Evolutionary conservation across 1,139 yeast genomes (phyloP).

Genomic region (Saccharomyces hybrid): DNA sequence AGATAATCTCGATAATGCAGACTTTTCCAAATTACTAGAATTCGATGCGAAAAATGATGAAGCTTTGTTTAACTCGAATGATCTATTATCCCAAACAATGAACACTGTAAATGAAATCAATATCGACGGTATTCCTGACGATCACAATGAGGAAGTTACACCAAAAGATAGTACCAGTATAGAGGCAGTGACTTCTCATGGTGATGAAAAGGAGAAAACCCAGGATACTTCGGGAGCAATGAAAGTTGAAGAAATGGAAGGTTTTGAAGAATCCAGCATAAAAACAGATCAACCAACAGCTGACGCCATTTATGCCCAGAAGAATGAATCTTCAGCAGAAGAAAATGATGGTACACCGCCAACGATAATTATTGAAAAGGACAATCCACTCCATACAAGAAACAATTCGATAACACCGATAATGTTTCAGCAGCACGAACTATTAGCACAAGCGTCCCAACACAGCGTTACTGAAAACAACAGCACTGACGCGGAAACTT

Average conservation of each 20-base stretch:
- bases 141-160: neutral
- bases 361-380: slow-evolving; percentile 22
- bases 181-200: neutral
- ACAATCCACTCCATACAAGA: slow-evolving; percentile 13
- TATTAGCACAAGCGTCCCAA: slow-evolving; percentile 5
- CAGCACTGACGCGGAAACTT: slow-evolving; percentile 1
- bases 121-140: slow-evolving; percentile 1
- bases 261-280: neutral
- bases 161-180: slow-evolving; percentile 7
- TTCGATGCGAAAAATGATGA: slow-evolving; percentile 23
- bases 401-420: slow-evolving; percentile 28
- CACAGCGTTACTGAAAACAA: neutral
- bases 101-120: neutral
- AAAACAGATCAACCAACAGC: neutral
- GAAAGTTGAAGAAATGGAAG: neutral
- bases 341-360: slow-evolving; percentile 12
- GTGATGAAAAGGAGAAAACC: neutral
- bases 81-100: slow-evolving; percentile 8
- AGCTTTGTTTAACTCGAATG: slow-evolving; percentile 19
- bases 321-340: neutral
- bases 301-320: neutral
- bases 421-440: slow-evolving; percentile 22
- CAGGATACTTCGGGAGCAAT: neutral
- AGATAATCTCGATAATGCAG: slow-evolving; percentile 19
- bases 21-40: slow-evolving; percentile 24